Conservation (phyloP, 1,139 yeast species). For the Sugiyamaella paludigena region DNA sequence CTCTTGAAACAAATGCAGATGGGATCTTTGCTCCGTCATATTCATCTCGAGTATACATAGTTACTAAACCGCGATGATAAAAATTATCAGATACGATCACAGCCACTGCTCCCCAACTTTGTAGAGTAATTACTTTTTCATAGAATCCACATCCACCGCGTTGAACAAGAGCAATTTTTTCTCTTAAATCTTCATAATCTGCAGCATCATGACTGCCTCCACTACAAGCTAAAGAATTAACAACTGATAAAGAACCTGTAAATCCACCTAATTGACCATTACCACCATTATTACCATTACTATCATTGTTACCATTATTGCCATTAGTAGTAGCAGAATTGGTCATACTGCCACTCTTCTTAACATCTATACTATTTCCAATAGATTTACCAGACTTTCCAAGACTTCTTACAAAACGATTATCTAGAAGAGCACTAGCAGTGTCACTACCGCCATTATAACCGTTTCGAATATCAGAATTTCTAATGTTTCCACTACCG, state of each 20-base stretch:
- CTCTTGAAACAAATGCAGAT: slow-evolving; percentile 39
- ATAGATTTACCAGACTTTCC: no score
- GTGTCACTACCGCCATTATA: no score
- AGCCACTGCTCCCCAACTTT: slow-evolving; percentile 42
- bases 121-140: slow-evolving; percentile 39
- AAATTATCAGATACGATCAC: slow-evolving; percentile 43
- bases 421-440: no score
- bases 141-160: slow-evolving; percentile 43
- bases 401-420: no score
- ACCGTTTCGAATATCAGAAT: no score
- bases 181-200: slow-evolving; percentile 26
- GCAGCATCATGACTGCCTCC: slow-evolving; percentile 13
- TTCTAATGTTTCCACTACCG: background rate
- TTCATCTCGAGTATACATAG: slow-evolving; percentile 38
- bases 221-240: slow-evolving; percentile 26
- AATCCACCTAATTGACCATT: slow-evolving; percentile 20
- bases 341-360: no score
- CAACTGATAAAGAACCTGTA: slow-evolving; percentile 27
- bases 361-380: no score
- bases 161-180: slow-evolving; percentile 37
- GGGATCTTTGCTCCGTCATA: slow-evolving; percentile 38
- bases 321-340: background rate
- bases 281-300: slow-evolving; percentile 4
- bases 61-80: slow-evolving; percentile 36
- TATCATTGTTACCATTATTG: slow-evolving; percentile 1